Conservation (phyloP, 805 yeast genomes). For the Pachysolen tannophilus region DNA sequence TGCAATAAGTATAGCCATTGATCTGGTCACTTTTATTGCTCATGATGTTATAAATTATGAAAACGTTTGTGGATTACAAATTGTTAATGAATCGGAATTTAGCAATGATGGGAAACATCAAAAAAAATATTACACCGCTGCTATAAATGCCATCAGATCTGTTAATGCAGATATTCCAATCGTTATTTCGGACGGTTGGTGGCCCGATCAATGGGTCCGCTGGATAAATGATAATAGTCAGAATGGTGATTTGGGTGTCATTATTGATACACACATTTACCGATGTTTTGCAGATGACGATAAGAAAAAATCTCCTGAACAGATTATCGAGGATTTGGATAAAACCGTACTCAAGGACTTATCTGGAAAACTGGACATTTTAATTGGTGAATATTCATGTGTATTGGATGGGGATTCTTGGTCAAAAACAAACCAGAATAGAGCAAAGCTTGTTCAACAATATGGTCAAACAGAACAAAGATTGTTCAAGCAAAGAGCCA, state of each 20-base stretch:
- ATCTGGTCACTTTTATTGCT: slow-evolving; percentile 53
- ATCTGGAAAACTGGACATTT: slow-evolving; percentile 44
- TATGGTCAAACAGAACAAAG: slow-evolving; percentile 54
- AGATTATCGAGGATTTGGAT: slow-evolving; percentile 52
- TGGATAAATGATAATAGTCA: slow-evolving; percentile 42
- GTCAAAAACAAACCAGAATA: slow-evolving; percentile 36
- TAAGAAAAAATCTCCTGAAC: slow-evolving; percentile 52
- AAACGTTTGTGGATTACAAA: slow-evolving; percentile 74
- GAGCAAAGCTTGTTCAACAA: slow-evolving; percentile 47
- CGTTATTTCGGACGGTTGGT: slow-evolving; percentile 91
- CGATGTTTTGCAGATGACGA: slow-evolving; percentile 79
- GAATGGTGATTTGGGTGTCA: slow-evolving; percentile 43
- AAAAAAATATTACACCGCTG: slow-evolving; percentile 55
- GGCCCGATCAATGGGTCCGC: slow-evolving; percentile 69
- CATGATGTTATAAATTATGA: slow-evolving; percentile 46
- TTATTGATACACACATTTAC: slow-evolving; percentile 81
- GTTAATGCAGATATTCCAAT: slow-evolving; percentile 56
- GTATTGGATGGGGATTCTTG: slow-evolving; percentile 75
- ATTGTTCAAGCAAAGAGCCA: slow-evolving; percentile 43
- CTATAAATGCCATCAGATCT: slow-evolving; percentile 50
- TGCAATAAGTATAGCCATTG: slow-evolving; percentile 36
- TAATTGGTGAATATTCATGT: slow-evolving; percentile 89
- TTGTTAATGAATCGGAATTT: slow-evolving; percentile 78
- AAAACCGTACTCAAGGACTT: slow-evolving; percentile 41
- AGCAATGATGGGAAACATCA: slow-evolving; percentile 45